Conservation (phyloP, 1,139 yeast genomes). For the Torulaspora globosa region DNA sequence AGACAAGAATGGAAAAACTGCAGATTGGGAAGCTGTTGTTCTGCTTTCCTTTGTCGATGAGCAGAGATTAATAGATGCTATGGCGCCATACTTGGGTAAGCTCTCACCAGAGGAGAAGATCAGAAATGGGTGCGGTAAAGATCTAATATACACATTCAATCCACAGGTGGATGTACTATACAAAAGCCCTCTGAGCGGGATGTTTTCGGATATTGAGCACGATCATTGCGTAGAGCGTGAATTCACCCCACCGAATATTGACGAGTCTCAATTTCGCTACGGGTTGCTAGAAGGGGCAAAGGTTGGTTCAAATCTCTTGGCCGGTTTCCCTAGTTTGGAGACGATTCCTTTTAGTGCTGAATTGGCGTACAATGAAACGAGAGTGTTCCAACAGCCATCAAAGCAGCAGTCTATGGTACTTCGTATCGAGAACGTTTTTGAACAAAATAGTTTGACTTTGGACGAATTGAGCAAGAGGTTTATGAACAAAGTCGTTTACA, state of each 20-base stretch:
- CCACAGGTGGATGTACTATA: constrained; percentile 70
- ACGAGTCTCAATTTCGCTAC: constrained; percentile 45
- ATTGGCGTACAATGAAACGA: constrained; percentile 58
- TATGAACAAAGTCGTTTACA: constrained; percentile 59
- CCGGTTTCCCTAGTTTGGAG: constrained; percentile 85
- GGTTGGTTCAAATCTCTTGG: constrained; percentile 64
- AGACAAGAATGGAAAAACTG: constrained; percentile 92
- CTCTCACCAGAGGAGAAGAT: constrained; percentile 63
- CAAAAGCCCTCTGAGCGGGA: constrained; percentile 74
- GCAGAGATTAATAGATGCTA: constrained; percentile 62
- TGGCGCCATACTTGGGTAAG: constrained; percentile 58
- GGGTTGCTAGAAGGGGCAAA: constrained; percentile 69
- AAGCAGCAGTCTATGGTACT: constrained; percentile 78
- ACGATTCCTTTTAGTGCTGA: constrained; percentile 59
- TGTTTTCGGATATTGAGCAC: constrained; percentile 70
- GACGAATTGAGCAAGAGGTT: constrained; percentile 57
- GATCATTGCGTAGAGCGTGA: constrained; percentile 68
- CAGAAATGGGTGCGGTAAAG: constrained; percentile 72
- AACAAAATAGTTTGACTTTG: constrained; percentile 41
- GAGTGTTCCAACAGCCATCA: constrained; percentile 81
- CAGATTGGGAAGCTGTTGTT: constrained; percentile 99
- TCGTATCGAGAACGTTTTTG: constrained; percentile 52
- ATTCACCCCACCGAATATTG: constrained; percentile 50
- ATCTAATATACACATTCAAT: constrained; percentile 64
- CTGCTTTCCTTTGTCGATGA: constrained; percentile 90